Percentiles rank a stretch among this genome's conserved stretches.
Conservation (phyloP, 495 filamentous ascomycete species). For the Beverwykella pulmonaria region DNA sequence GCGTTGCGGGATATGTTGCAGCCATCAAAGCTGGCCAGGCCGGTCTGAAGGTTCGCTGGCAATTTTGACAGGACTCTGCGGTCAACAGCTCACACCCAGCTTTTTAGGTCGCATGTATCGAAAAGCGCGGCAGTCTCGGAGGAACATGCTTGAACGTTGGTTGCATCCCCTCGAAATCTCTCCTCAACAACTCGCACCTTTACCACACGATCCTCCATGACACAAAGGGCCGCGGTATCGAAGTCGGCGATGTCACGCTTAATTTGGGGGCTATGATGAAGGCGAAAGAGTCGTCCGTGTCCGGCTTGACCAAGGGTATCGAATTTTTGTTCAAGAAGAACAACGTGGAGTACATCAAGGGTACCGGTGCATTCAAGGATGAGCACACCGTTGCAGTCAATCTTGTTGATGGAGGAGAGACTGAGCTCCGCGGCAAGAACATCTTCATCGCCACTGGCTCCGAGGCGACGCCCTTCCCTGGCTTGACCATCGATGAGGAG, state of each 20-base stretch:
- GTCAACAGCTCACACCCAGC: conserved; percentile 21
- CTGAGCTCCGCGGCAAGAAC: conserved; percentile 84
- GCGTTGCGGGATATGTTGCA: conserved; percentile 97
- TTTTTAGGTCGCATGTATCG: conserved; percentile 87
- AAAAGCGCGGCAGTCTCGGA: conserved; percentile 93
- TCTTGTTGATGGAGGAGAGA: conserved; percentile 86
- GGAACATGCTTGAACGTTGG: conserved; percentile 99
- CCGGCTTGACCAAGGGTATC: conserved; percentile 90
- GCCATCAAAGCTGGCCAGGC: conserved; percentile 99
- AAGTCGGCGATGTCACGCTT: conserved; percentile 93
- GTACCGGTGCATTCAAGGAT: conserved; percentile 80
- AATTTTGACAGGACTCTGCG: not conserved
- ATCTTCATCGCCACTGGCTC: conserved; percentile 95
- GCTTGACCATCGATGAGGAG: conserved; percentile 94
- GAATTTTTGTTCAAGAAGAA: conserved; percentile 99
- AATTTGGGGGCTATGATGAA: conserved; percentile 96
- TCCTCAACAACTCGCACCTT: conserved; percentile 98
- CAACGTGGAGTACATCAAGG: conserved; percentile 94
- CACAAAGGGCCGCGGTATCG: conserved; percentile 94
- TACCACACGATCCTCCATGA: conserved; percentile 98
- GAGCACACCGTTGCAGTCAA: conserved; percentile 91
- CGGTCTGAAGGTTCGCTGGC: conserved; percentile 78
- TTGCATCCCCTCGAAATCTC: conserved; percentile 98
- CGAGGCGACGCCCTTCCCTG: conserved; percentile 94
- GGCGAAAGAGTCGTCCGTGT: conserved; percentile 91